Base-by-base conservation (phyloP, 345 rosid genomes). In the Aquilaria sinensis region DNA sequence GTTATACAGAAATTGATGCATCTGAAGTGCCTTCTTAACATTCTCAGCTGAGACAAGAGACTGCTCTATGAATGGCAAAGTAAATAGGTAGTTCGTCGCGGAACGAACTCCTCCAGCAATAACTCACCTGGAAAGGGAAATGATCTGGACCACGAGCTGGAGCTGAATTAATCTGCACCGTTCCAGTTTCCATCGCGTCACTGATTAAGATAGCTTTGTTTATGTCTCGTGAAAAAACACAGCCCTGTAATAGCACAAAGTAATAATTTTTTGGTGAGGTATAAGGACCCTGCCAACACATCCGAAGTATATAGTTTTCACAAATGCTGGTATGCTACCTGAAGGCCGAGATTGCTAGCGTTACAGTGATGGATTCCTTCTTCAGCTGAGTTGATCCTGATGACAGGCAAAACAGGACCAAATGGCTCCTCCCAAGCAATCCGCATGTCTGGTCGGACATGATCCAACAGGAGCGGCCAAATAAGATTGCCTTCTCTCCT, bases 71-170 rank as follows among this genome's bases (percentile, higher is more conserved):
- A 2, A 8, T 15, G 51, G 52, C 50, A 37, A 5, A 10, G 11
- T 5, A 23, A 52, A 52, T n/a, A 23, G 23, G 23, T 23, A 10
- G 23, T 5, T 52, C 5, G 53, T 31, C 29, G 3, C 23, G 23
- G 23, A 2, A 52, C 23, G 23, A 3, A n/a, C 30, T 4, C 12
- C 3, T 13, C 4, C 15, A 10, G 16, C 7, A 30, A 47, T 46
- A 14, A 2, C 58, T 79, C 37, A 93, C 98, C 98, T 94, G 99
- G 83, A 94, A 94, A 41, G 99, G 99, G 63, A 94, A 94, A 71
- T 94, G 99, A 62, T 94, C 99, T 0, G 99, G 99, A 37, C 99
- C 99, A 10, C 99, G 90, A 74, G 99, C 99, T 0, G 99, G 99
- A 0, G 99, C 99, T 0, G 99, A 94, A 86, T 94, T 94, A 58